Conservation (phyloP, 495 filamentous ascomycete genomes). For the Penicillium paradoxum region DNA sequence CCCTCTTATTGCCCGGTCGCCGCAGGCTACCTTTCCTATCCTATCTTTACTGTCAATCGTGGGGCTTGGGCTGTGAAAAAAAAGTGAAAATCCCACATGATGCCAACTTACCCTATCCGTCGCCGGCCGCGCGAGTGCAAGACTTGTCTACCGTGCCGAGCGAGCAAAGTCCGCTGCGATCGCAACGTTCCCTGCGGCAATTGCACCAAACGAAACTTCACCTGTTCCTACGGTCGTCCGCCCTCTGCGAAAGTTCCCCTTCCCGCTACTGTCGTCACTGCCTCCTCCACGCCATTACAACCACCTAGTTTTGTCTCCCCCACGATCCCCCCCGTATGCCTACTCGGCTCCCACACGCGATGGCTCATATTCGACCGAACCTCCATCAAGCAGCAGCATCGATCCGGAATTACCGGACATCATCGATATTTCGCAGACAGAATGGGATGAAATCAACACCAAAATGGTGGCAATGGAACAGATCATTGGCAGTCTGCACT, state of each 20-base stretch:
- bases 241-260: constrained; percentile 21
- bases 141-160: constrained; percentile 45
- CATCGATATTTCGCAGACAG: constrained; percentile 35
- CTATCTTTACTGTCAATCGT: constrained; percentile 9
- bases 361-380: constrained; percentile 12
- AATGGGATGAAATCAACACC: constrained; percentile 44
- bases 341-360: constrained; percentile 9
- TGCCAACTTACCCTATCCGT: constrained; percentile 41
- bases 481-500: constrained; percentile 35
- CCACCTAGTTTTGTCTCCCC: constrained; percentile 14
- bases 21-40: constrained; percentile 13
- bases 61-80: constrained; percentile 11
- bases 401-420: constrained; percentile 27
- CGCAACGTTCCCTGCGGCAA: constrained; percentile 69
- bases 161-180: constrained; percentile 60
- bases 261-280: constrained; percentile 13
- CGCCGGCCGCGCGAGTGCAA: constrained; percentile 47
- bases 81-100: constrained; percentile 4
- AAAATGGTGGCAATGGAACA: constrained; percentile 46
- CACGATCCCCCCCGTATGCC: constrained; percentile 3
- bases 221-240: constrained; percentile 69
- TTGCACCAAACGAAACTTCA: constrained; percentile 65
- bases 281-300: constrained; percentile 18
- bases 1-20: constrained; percentile 14
- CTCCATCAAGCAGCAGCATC: constrained; percentile 12